Conservation (phyloP, 345 rosid species). For the Iberis pinnata region DNA sequence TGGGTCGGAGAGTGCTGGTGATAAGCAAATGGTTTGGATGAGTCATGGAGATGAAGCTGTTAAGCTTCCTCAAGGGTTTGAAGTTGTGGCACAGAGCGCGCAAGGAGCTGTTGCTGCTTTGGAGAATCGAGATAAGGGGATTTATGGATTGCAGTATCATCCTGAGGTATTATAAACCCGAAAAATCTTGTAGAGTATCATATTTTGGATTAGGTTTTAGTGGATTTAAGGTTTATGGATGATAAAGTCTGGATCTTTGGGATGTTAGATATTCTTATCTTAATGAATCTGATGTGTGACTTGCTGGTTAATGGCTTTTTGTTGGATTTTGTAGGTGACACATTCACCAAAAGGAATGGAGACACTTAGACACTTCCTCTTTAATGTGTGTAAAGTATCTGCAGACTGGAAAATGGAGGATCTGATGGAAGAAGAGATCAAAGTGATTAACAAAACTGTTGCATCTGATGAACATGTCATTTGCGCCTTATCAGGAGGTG, state of each 20-base stretch:
- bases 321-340: conserved; percentile 50
- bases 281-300: not conserved
- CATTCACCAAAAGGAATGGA: conserved; percentile 97
- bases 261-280: not conserved
- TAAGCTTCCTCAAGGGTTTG: conserved; percentile 64
- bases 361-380: conserved; percentile 62
- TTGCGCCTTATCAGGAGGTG: conserved; percentile 95
- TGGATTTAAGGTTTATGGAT: too few species aligned
- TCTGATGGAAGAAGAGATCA: conserved; percentile 83
- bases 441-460: conserved; percentile 54
- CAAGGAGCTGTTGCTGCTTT: conserved; percentile 82
- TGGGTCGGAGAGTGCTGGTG: conserved; percentile 56
- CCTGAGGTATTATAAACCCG: conserved; percentile 61
- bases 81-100: conserved; percentile 62
- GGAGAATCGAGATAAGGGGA: conserved; percentile 51
- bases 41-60: conserved; percentile 93
- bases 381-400: conserved; percentile 60
- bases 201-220: not conserved
- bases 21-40: conserved; percentile 89
- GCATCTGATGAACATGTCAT: conserved; percentile 81
- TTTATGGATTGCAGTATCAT: conserved; percentile 88
- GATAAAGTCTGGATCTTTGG: conserved; percentile 6
- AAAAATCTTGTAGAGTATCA: not conserved
- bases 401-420: conserved; percentile 93
- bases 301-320: not conserved